phyloP scores from a whole-genome alignment of 768 basidiomycete species.

The Phylloporus arenicola region DNA sequence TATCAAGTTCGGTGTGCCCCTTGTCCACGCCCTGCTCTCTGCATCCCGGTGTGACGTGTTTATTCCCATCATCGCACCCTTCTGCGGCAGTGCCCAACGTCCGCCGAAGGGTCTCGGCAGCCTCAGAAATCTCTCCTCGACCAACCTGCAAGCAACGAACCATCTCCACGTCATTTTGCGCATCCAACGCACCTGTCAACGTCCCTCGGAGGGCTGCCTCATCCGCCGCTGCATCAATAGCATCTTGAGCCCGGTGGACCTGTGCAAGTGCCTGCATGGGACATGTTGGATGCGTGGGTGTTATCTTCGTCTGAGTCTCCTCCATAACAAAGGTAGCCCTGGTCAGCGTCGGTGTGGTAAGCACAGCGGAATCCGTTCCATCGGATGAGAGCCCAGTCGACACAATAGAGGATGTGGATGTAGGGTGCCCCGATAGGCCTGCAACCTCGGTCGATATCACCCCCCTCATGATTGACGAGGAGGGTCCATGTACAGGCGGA shows the following conservation, averaged over 20 bases:
- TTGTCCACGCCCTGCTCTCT: not conserved
- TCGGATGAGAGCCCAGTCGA: not conserved
- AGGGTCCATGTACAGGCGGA: slow-evolving; percentile 5
- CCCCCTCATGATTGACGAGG: not conserved
- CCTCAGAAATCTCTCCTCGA: slow-evolving; percentile 21
- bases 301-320: not conserved
- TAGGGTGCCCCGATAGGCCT: not conserved
- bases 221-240: slow-evolving; percentile 19
- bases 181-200: slow-evolving; percentile 12
- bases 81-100: slow-evolving; percentile 1
- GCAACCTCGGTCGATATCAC: not conserved
- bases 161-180: slow-evolving; percentile 16
- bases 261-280: slow-evolving; percentile 13
- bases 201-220: slow-evolving; percentile 20
- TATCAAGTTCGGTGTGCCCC: slow-evolving; percentile 32
- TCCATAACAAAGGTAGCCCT: slow-evolving; percentile 5
- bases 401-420: not conserved
- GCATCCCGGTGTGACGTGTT: not conserved
- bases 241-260: slow-evolving; percentile 20
- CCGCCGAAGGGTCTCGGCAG: slow-evolving; percentile 20
- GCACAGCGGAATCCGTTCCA: not conserved
- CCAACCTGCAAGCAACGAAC: slow-evolving; percentile 21
- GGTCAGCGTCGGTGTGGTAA: slow-evolving; percentile 10
- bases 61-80: not conserved
- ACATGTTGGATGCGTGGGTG: not conserved